Percentiles rank a stretch among this genome's conserved stretches.
Evolutionary conservation across 169 alveolate species (phyloP).

Genomic region (Eimeria tenella): DNA sequence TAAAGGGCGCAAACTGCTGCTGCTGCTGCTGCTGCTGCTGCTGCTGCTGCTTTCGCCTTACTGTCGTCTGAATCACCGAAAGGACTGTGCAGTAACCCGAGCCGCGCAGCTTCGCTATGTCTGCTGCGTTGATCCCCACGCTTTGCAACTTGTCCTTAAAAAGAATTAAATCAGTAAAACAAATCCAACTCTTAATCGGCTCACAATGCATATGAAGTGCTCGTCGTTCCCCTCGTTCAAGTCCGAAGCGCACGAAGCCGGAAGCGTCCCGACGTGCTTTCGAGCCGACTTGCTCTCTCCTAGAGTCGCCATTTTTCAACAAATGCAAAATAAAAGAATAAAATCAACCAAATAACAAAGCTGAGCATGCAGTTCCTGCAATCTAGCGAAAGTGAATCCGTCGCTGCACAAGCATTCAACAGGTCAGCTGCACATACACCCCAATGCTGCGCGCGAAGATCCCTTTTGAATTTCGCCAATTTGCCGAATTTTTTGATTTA

Average conservation of each 20-base stretch:
- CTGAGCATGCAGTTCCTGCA: too few species aligned
- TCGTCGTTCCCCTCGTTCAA: constrained; percentile 29
- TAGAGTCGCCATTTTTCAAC: constrained; percentile 69
- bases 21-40: background rate
- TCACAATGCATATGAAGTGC: constrained; percentile 54
- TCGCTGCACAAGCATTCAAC: background rate
- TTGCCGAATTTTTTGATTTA: too few species aligned
- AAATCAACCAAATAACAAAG: background rate
- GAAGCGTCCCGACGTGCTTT: constrained; percentile 72
- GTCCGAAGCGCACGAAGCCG: constrained; percentile 18
- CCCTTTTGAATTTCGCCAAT: background rate
- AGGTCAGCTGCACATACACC: background rate
- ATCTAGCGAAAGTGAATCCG: too few species aligned
- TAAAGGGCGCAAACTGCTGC: background rate
- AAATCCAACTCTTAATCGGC: background rate
- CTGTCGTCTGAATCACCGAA: constrained; percentile 81
- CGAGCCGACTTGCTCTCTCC: constrained; percentile 79
- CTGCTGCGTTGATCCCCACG: constrained; percentile 81
- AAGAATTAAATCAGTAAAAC: background rate
- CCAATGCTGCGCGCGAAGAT: background rate
- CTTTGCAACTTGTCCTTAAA: constrained; percentile 79
- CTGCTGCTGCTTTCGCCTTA: background rate
- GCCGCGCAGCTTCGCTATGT: constrained; percentile 79
- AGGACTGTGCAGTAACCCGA: constrained; percentile 82
- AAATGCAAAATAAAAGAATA: background rate